These are phyloP conservation scores for Barnettozyma vustinii DNA, from an alignment of 805 yeast genomes.

Conservation along the genomic window DNA sequence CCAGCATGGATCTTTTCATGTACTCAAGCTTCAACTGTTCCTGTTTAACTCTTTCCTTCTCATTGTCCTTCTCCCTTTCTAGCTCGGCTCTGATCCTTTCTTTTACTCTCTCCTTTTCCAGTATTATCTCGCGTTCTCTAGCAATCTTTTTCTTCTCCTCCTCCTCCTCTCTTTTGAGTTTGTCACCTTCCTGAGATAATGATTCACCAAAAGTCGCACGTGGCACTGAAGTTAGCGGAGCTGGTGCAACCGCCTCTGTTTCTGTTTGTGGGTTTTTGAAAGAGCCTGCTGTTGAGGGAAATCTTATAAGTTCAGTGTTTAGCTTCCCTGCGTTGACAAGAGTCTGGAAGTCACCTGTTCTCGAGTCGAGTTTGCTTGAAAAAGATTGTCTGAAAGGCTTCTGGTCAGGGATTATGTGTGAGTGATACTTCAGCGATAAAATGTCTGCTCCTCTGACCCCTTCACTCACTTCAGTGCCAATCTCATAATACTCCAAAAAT, in stretches of 20 bases:
- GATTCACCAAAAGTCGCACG: background rate
- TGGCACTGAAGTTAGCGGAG: background rate
- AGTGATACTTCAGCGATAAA: slow-evolving; percentile 33
- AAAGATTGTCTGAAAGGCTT: slow-evolving; percentile 44
- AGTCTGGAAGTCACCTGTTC: slow-evolving; percentile 27
- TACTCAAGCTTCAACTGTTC: slow-evolving; percentile 11
- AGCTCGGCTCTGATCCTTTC: slow-evolving; percentile 1
- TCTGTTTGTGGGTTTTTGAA: background rate
- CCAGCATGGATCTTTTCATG: slow-evolving; percentile 13
- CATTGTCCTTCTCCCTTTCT: slow-evolving; percentile 7
- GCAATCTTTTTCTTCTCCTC: slow-evolving; percentile 3
- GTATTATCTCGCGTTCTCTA: background rate
- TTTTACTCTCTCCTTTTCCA: background rate
- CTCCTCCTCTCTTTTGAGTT: slow-evolving; percentile 1
- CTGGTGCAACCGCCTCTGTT: background rate
- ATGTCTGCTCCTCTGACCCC: slow-evolving; percentile 37
- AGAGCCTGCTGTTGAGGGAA: slow-evolving; percentile 1
- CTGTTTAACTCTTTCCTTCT: slow-evolving; percentile 6
- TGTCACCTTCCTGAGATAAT: background rate
- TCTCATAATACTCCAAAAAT: slow-evolving; percentile 61
- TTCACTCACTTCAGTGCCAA: slow-evolving; percentile 35
- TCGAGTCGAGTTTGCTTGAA: slow-evolving; percentile 37
- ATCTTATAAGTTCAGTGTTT: slow-evolving; percentile 5
- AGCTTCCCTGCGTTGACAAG: slow-evolving; percentile 27
- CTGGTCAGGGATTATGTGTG: slow-evolving; percentile 31